These are phyloP conservation scores for Aspergillus brunneoviolaceus DNA, from an alignment of 2,329 filamentous ascomycete species.

Conservation along the genomic window DNA sequence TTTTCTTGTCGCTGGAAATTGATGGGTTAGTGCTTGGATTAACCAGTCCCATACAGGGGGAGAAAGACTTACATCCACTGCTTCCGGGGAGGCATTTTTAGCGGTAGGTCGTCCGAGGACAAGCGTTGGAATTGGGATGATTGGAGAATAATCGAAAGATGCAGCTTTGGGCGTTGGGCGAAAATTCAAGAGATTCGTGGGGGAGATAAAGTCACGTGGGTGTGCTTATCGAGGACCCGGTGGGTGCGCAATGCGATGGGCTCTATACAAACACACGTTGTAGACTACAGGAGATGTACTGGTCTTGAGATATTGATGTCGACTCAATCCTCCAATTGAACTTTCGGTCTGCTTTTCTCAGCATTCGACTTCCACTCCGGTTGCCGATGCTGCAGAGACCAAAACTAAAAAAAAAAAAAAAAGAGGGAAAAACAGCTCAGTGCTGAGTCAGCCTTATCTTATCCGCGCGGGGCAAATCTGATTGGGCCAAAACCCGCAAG, in stretches of 20 bases:
- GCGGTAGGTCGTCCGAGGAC: neutral
- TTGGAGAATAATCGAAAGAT: neutral
- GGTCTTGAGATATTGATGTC: too few relatives aligned
- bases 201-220: neutral
- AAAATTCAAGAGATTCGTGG: neutral
- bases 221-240: neutral
- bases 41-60: neutral
- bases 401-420: too few relatives aligned
- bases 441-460: conserved; percentile 32
- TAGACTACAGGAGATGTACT: too few relatives aligned
- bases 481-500: neutral
- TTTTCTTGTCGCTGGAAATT: conserved; percentile 74
- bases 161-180: neutral
- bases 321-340: too few relatives aligned
- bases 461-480: conserved; percentile 21
- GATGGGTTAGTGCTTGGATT: conserved; percentile 11
- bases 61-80: conserved; percentile 66
- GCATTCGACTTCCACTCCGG: too few relatives aligned
- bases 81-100: conserved; percentile 69
- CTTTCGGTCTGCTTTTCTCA: too few relatives aligned
- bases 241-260: neutral
- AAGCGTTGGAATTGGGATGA: neutral
- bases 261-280: too few relatives aligned
- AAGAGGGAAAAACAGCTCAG: neutral
- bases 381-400: too few relatives aligned